A percentile compares a stretch with the other conserved stretches of the same genome.
phyloP scores from a whole-genome alignment of 2,329 filamentous ascomycete species.

The Diaporthe capsici region DNA sequence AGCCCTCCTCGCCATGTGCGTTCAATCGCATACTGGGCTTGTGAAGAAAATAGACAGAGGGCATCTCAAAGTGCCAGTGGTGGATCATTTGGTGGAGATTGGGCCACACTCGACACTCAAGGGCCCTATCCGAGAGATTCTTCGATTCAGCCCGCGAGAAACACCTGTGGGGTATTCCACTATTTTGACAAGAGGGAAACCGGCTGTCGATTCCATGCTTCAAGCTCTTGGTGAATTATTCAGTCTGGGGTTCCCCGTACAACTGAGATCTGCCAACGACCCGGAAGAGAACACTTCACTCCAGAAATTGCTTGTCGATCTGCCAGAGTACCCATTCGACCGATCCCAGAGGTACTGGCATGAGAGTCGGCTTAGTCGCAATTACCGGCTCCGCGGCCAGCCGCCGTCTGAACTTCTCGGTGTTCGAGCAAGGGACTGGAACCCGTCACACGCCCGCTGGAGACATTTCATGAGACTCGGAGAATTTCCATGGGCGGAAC shows the following conservation, averaged over 20 bases:
- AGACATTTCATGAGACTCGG: neutral
- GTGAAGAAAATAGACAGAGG: neutral
- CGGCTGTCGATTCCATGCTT: neutral
- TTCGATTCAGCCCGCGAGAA: neutral
- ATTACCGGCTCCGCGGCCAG: neutral
- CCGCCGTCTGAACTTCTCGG: neutral
- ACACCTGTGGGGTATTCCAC: neutral
- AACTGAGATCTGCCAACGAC: neutral
- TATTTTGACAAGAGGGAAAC: neutral
- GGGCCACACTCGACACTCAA: neutral
- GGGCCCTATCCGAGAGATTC: neutral
- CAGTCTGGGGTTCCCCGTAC: neutral
- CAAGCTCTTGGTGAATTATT: neutral
- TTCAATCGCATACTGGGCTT: neutral
- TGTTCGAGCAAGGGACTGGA: slow-evolving; percentile 8
- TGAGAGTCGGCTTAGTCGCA: slow-evolving; percentile 1
- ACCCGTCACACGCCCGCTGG: neutral
- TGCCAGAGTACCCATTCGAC: slow-evolving; percentile 11
- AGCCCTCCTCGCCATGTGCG: neutral
- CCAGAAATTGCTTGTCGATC: neutral
- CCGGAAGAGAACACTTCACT: neutral
- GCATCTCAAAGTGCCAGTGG: neutral
- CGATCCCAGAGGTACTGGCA: slow-evolving; percentile 6
- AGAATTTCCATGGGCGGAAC: slow-evolving; percentile 1
- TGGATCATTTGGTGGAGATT: neutral